These are phyloP conservation scores for Favolaschia claudopus DNA, from an alignment of 768 basidiomycete species.

Conservation along the genomic window DNA sequence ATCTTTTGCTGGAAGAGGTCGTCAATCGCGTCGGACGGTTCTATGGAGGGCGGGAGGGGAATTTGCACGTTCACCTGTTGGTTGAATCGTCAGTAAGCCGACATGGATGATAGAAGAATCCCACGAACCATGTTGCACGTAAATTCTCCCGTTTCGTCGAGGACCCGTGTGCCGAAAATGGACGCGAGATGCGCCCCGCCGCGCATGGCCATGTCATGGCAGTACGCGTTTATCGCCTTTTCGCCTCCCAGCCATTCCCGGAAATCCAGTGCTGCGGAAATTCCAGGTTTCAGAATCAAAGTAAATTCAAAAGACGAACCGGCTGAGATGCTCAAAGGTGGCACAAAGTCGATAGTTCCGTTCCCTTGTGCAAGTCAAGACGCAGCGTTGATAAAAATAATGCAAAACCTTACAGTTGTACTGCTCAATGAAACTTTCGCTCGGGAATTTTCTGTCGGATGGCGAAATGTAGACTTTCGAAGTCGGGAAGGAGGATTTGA, in stretches of 20 bases:
- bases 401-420: conserved; percentile 48
- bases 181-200: conserved; percentile 60
- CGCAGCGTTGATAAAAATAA: conserved; percentile 46
- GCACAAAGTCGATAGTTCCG: conserved; percentile 54
- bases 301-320: conserved; percentile 1
- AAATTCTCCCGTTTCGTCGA: conserved; percentile 57
- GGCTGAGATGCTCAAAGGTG: conserved; percentile 48
- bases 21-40: conserved; percentile 3
- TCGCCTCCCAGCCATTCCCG: conserved; percentile 71
- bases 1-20: conserved; percentile 18
- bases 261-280: conserved; percentile 62
- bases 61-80: conserved; percentile 45
- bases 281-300: no score
- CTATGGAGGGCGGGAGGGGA: conserved; percentile 37
- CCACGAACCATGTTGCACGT: conserved; percentile 62
- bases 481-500: conserved; percentile 67
- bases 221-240: conserved; percentile 62
- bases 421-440: conserved; percentile 43
- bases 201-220: conserved; percentile 58
- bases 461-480: conserved; percentile 60
- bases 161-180: conserved; percentile 55
- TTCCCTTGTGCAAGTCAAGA: conserved; percentile 45
- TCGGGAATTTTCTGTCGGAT: conserved; percentile 43
- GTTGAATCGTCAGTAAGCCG: not conserved
- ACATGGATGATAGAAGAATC: not conserved